phyloP scores from a whole-genome alignment of 495 filamentous ascomycete genomes.

The Penicillium malachiteum region DNA sequence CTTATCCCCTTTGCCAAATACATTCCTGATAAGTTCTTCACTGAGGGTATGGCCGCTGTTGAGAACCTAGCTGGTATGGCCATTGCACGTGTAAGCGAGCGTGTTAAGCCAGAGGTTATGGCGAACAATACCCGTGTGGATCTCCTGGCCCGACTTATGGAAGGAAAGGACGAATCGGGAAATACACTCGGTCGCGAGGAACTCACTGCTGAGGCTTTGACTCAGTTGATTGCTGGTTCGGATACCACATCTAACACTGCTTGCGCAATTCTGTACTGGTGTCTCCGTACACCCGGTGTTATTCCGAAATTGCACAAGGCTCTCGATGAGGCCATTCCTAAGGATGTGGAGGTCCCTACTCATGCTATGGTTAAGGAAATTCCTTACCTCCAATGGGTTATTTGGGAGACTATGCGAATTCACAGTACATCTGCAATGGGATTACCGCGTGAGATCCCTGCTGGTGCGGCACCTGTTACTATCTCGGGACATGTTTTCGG shows the following conservation, averaged over 20 bases:
- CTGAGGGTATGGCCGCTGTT: conserved; percentile 47
- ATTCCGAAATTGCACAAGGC: conserved; percentile 67
- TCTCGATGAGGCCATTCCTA: conserved; percentile 68
- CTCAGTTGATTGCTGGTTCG: conserved; percentile 86
- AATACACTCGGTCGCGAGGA: conserved; percentile 71
- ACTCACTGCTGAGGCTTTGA: conserved; percentile 83
- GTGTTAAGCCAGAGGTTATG: conserved; percentile 62
- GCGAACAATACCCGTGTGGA: conserved; percentile 65
- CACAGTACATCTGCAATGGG: conserved; percentile 88
- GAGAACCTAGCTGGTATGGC: conserved; percentile 62
- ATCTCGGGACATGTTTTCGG: conserved; percentile 65
- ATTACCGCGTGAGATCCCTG: conserved; percentile 77
- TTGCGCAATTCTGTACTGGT: conserved; percentile 82
- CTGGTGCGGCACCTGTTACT: conserved; percentile 53
- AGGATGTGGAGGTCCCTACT: conserved; percentile 59
- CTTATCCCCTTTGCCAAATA: conserved; percentile 53
- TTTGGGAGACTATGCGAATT: conserved; percentile 87
- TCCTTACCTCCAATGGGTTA: conserved; percentile 61
- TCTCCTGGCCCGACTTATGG: conserved; percentile 79
- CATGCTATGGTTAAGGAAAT: conserved; percentile 74
- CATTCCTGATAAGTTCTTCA: conserved; percentile 54
- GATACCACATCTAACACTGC: conserved; percentile 90
- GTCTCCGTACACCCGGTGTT: conserved; percentile 66
- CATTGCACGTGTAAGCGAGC: conserved; percentile 72
- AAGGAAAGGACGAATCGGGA: conserved; percentile 80